Evolutionary conservation across 2,329 filamentous ascomycete genomes (phyloP), one percentile per base, ranked within the genome.

Genomic region (Trichoderma sp.): DNA sequence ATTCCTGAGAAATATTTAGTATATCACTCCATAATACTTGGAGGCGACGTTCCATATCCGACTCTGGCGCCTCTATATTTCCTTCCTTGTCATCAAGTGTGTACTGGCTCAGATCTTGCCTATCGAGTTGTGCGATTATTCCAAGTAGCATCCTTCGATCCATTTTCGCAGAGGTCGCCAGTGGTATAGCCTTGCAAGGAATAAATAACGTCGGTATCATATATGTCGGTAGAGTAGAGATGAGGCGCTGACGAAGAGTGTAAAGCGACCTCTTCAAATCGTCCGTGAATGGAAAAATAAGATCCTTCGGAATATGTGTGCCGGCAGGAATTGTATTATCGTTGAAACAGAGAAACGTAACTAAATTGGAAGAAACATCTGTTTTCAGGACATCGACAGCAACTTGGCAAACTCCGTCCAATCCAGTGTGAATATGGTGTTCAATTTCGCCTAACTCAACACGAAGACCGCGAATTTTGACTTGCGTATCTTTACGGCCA

Each of bases 41-140:
- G 7, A 72, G 50, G 9, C 45, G 68, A 10, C 29, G 12, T 67
- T 75, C 71, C 19, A 72, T 68, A 27, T 72, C 70, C 6, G 72
- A 71, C 45, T 60, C 39, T 15, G 69, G 67, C 22, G 29, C n/a
- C 2, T 68, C 67, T 48, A 64, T 69, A 37, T 13, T 32, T 12
- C 42, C 13, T 17, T 68, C 70, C 15, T 68, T 72, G n/a, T 73
- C 59, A 56, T 76, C 74, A 4, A 74, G 70, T 2, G 72, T 68
- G 50, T 73, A 72, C 7, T 58, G 22, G 13, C 57, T 68, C 10
- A 73, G 50, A 19, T 70, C 61, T 22, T 64, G 61, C 13, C 22
- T 57, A 15, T 34, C 32, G 9, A 68, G 66, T 9, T 27, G 15
- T n/a, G 37, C 8, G 3, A 58, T 50, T 29, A 32, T n/a, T 15